Conservation (phyloP, 2,329 filamentous ascomycete genomes). For the Aspergillus viridinutans region DNA sequence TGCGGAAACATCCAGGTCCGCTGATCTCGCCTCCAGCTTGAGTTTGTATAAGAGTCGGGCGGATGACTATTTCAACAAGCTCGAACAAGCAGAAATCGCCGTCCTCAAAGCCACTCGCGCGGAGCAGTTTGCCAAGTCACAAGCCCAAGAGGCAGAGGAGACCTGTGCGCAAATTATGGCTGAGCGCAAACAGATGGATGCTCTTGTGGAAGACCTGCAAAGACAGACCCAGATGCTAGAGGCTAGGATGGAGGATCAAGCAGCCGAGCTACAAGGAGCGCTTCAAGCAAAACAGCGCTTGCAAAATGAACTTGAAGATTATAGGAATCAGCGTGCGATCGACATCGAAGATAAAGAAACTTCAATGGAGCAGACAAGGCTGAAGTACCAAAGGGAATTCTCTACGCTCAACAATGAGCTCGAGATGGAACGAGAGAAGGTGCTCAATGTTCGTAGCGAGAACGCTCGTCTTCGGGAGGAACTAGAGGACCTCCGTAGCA, state of each 20-base stretch:
- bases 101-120: conserved; percentile 88
- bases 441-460: conserved; percentile 77
- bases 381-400: conserved; percentile 95
- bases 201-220: conserved; percentile 81
- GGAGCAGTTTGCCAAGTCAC: conserved; percentile 88
- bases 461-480: conserved; percentile 89
- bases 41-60: conserved; percentile 86
- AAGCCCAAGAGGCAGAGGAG: conserved; percentile 87
- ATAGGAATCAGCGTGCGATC: conserved; percentile 88
- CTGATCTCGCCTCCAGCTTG: conserved; percentile 78
- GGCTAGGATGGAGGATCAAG: conserved; percentile 84
- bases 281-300: conserved; percentile 88
- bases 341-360: conserved; percentile 96
- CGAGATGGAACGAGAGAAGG: conserved; percentile 86
- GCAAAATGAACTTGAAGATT: conserved; percentile 96
- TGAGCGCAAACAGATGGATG: conserved; percentile 86
- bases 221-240: conserved; percentile 85
- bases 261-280: conserved; percentile 80
- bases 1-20: conserved; percentile 76
- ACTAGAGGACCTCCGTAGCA: conserved; percentile 86
- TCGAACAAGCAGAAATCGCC: conserved; percentile 93
- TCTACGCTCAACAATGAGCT: conserved; percentile 85
- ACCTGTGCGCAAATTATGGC: conserved; percentile 86
- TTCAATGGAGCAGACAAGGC: conserved; percentile 92
- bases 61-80: conserved; percentile 94